Evolutionary conservation across 163 green algal species (phyloP).

Genomic region (Scenedesmus sp.): DNA sequence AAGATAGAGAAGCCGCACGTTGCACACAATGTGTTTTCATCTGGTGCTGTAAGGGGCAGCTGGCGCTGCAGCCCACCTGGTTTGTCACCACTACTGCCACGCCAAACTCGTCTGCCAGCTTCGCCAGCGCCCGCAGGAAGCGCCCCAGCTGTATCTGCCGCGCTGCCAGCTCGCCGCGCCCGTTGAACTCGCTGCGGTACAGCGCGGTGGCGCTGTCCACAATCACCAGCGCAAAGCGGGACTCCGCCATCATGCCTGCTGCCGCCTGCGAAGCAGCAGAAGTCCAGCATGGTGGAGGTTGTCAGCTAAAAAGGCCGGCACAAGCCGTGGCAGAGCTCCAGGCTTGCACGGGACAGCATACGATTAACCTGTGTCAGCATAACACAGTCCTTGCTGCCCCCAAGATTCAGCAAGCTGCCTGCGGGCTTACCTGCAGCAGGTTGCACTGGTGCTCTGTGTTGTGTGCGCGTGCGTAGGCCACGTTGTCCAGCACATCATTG

Average conservation of each 20-base stretch:
- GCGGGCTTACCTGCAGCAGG: constrained; percentile 82
- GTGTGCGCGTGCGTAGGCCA: constrained; percentile 98
- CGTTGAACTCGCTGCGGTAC: constrained; percentile 95
- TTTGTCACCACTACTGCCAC: constrained; percentile 98
- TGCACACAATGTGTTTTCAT: too few relatives aligned
- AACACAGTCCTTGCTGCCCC: neutral
- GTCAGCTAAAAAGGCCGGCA: neutral
- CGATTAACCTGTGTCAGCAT: neutral
- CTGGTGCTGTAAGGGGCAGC: too few relatives aligned
- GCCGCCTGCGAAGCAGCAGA: constrained; percentile 41
- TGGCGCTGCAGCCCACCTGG: constrained; percentile 77
- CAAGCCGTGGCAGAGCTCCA: neutral
- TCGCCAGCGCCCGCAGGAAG: constrained; percentile 94
- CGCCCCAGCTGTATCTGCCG: constrained; percentile 93
- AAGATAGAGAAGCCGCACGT: too few relatives aligned
- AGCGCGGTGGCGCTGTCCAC: constrained; percentile 97
- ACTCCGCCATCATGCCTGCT: constrained; percentile 95
- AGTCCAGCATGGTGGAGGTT: neutral
- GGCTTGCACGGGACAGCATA: neutral
- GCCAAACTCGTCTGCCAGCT: constrained; percentile 97
- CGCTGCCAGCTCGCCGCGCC: constrained; percentile 93
- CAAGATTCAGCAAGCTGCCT: neutral
- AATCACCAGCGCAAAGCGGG: constrained; percentile 92
- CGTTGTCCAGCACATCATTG: constrained; percentile 98
- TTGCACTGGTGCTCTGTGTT: constrained; percentile 98